Percentiles rank a stretch among this genome's conserved stretches.
Conservation (phyloP, 1,139 yeast genomes). For the Candida mesenterica region DNA sequence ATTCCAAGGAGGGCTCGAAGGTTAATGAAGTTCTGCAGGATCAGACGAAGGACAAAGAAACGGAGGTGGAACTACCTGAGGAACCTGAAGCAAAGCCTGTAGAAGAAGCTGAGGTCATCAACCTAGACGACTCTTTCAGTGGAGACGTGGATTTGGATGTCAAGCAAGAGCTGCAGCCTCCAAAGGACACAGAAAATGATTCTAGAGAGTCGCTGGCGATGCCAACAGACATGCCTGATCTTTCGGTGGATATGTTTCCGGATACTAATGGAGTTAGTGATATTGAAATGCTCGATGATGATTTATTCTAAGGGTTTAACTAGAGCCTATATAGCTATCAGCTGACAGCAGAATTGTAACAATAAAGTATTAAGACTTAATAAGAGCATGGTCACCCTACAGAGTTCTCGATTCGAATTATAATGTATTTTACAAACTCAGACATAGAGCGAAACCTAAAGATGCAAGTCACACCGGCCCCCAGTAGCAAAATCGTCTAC, state of each 20-base stretch:
- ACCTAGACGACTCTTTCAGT: background rate
- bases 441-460: no score
- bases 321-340: no score
- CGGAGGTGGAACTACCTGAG: background rate
- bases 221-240: slow-evolving; percentile 5
- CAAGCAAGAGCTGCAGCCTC: background rate
- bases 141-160: background rate
- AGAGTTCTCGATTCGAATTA: no score
- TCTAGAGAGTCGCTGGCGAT: no score
- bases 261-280: slow-evolving; percentile 6
- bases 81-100: background rate
- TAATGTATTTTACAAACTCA: no score
- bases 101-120: background rate
- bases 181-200: no score
- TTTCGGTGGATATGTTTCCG: slow-evolving; percentile 3
- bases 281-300: slow-evolving; percentile 11
- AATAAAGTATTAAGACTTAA: no score
- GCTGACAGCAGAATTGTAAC: no score
- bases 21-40: no score
- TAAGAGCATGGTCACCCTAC: no score
- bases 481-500: slow-evolving; percentile 18
- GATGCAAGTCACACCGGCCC: background rate
- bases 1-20: no score
- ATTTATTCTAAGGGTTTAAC: slow-evolving; percentile 6
- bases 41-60: no score